Evolutionary conservation across 306 rosid genomes (phyloP).

Genomic region (Quillaja saponaria): DNA sequence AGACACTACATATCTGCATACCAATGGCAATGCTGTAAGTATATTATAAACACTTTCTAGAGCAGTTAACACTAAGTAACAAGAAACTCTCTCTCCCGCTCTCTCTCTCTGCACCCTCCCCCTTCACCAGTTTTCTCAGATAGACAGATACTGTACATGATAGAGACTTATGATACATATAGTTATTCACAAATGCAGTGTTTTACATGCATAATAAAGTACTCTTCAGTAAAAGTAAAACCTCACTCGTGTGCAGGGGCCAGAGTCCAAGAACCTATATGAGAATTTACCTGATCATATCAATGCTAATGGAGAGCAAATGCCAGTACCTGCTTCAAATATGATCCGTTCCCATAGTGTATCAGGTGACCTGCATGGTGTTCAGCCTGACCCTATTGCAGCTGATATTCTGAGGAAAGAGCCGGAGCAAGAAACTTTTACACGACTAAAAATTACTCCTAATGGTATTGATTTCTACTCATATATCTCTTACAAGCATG

Average conservation of each 20-base stretch:
- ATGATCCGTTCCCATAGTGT: constrained; percentile 93
- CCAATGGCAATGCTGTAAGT: constrained; percentile 80
- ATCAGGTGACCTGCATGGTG: constrained; percentile 96
- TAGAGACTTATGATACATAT: not conserved
- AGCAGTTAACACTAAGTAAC: constrained; percentile 19
- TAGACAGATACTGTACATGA: no score
- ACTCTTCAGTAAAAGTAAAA: constrained; percentile 4
- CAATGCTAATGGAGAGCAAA: constrained; percentile 66
- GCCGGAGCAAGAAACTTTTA: constrained; percentile 93
- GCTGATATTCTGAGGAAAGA: constrained; percentile 99
- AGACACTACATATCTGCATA: constrained; percentile 55
- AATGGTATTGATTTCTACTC: constrained; percentile 52
- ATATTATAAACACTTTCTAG: constrained; percentile 11
- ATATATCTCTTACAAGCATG: constrained; percentile 11
- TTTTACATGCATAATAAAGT: constrained; percentile 1
- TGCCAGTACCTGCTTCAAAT: constrained; percentile 65
- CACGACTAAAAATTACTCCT: constrained; percentile 72
- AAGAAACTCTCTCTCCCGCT: not conserved
- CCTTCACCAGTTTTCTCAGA: no score
- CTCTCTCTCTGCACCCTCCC: not conserved
- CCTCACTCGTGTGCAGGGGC: constrained; percentile 53
- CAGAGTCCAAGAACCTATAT: constrained; percentile 48
- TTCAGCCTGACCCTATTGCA: constrained; percentile 94
- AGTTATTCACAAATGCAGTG: constrained; percentile 2
- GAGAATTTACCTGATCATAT: constrained; percentile 69